A percentile compares a stretch with the other conserved stretches of the same genome.
Evolutionary conservation across 352 stramenopile species (phyloP).

Genomic region (Pythium monospermum): DNA sequence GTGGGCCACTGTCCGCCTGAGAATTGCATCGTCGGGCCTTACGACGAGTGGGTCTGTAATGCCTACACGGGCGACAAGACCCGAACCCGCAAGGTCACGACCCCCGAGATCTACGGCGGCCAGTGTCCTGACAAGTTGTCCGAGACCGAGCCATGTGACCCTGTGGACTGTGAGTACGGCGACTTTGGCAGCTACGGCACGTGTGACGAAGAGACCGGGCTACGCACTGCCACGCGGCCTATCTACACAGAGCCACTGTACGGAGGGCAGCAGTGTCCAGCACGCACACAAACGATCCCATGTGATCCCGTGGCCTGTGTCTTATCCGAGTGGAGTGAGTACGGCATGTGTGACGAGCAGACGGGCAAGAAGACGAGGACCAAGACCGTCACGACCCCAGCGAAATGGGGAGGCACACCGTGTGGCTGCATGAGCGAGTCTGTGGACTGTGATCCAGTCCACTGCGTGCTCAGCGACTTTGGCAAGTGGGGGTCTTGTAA

Average conservation of each 20-base stretch:
- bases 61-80: constrained; percentile 2
- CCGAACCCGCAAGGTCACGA: not conserved
- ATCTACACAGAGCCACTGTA: constrained; percentile 1
- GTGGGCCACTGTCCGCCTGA: constrained; percentile 25
- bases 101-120: not conserved
- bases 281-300: not conserved
- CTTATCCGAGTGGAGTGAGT: not conserved
- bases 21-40: constrained; percentile 2
- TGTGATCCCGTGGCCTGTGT: constrained; percentile 11
- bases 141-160: not conserved
- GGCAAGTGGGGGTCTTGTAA: constrained; percentile 35
- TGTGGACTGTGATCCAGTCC: constrained; percentile 25
- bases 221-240: not conserved
- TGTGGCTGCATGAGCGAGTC: constrained; percentile 32
- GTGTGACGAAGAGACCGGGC: not conserved
- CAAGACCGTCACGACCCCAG: constrained; percentile 24
- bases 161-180: constrained; percentile 6
- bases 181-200: not conserved
- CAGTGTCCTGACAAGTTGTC: constrained; percentile 8
- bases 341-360: not conserved
- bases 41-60: constrained; percentile 16
- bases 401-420: constrained; percentile 28
- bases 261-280: constrained; percentile 1
- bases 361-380: constrained; percentile 4
- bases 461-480: constrained; percentile 41